phyloP scores from a whole-genome alignment of 148 eudicot species.

The Tetragonia tetragonoides region DNA sequence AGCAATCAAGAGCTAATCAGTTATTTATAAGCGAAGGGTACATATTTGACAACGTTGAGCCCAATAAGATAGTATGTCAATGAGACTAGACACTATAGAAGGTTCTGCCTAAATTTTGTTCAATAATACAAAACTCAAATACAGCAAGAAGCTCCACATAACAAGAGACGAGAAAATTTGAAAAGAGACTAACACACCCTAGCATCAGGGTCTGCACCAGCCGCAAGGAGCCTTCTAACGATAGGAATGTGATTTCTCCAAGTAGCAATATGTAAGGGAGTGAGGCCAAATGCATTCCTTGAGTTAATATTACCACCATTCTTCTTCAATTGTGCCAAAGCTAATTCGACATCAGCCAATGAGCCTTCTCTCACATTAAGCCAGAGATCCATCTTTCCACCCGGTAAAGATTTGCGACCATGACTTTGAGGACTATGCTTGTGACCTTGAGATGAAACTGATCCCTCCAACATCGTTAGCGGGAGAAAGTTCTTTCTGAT shows the following conservation, averaged over 20 bases:
- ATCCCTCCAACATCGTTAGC: constrained; percentile 40
- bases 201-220: constrained; percentile 98
- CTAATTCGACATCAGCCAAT: constrained; percentile 63
- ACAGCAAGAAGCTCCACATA: no score
- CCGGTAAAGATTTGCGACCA: constrained; percentile 43
- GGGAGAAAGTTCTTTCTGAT: background rate
- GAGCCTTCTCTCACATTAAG: constrained; percentile 66
- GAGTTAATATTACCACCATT: constrained; percentile 77
- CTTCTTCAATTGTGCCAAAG: constrained; percentile 73
- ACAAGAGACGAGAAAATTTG: constrained; percentile 8
- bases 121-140: background rate
- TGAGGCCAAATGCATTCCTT: constrained; percentile 76
- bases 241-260: constrained; percentile 97
- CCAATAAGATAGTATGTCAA: background rate
- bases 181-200: constrained; percentile 55
- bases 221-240: constrained; percentile 84
- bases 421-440: constrained; percentile 51
- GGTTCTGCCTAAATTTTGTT: background rate
- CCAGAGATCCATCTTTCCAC: constrained; percentile 66
- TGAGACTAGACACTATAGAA: background rate
- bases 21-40: no score
- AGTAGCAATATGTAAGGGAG: constrained; percentile 90
- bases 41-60: background rate
- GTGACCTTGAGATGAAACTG: constrained; percentile 48
- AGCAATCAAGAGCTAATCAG: no score